Evolutionary conservation across 352 stramenopile species (phyloP), one percentile per base, ranked within the genome.

Genomic region (Phytophthora brassicae): DNA sequence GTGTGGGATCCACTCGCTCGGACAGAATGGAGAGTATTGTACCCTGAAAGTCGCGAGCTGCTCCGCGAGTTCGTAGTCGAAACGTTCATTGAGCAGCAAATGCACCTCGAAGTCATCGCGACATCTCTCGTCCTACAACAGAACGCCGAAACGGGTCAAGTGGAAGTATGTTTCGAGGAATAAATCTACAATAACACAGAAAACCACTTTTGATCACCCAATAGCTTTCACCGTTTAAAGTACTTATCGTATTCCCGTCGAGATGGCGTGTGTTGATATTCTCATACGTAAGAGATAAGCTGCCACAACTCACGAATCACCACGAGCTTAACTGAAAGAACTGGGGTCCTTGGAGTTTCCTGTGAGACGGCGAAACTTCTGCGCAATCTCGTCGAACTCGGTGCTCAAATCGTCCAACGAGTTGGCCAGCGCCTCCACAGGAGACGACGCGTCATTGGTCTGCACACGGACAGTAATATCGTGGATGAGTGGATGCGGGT

Each of bases 401-500:
- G 82, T 92, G 60, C 81, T 92, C 41, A 94, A 79, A 59, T 94
- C 85, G 64, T 94, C 85, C 31, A 92, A 79, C 59, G 79, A 91
- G 63, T 90, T 92, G 56, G 78, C 81, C 29, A 94, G 72, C 47
- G 85, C 83, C 59, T 94, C 80, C 29, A 94, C 83, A 23, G 85
- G 85, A 46, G 83, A 90, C 46, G 83, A 92, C 65, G 83, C 79
- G 71, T 95, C 82, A 54, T 90, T 90, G 19, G 88, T 96, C 74
- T 94, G 94, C 63, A 99, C 93, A 66, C 97, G 97, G 52, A 99
- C 80, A 48, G 89, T 86, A 59, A 99, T 97, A 65, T 97, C 95
- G 72, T 99, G 90, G 58, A 98, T 89, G 9, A 99, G 79, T 52
- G 97, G 97, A 73, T 99, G 97, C 23, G 97, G 96, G 75, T 98